A percentile compares a stretch with the other conserved stretches of the same genome.
These are phyloP conservation scores for Cadophora gregata DNA, from an alignment of 2,329 filamentous ascomycete species.

Conservation along the genomic window DNA sequence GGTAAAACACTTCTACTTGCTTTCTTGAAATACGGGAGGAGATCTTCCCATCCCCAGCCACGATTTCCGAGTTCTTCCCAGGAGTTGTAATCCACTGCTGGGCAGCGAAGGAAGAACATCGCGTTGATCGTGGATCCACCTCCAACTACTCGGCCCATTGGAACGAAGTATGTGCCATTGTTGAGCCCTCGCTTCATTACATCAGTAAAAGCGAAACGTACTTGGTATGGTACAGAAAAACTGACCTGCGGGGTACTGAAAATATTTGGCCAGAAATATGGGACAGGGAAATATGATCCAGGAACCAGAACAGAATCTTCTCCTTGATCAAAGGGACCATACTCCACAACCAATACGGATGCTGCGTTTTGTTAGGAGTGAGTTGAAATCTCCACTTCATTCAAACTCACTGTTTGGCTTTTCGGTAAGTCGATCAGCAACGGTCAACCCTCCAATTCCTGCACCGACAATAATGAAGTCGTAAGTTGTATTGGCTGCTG, in stretches of 20 bases:
- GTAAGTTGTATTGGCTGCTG: constrained; percentile 3
- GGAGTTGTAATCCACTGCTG: constrained; percentile 48
- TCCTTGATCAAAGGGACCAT: constrained; percentile 54
- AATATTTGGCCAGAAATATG: constrained; percentile 51
- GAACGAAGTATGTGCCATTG: constrained; percentile 45
- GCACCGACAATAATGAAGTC: constrained; percentile 46
- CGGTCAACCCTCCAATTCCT: constrained; percentile 27
- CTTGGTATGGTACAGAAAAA: background rate
- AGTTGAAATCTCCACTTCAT: constrained; percentile 26
- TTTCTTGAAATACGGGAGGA: constrained; percentile 58
- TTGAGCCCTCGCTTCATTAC: constrained; percentile 45
- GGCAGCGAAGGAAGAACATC: constrained; percentile 34
- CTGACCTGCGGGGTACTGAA: constrained; percentile 23
- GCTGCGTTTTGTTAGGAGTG: constrained; percentile 6
- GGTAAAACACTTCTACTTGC: constrained; percentile 7
- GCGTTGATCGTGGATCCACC: constrained; percentile 50
- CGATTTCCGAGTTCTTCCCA: constrained; percentile 55
- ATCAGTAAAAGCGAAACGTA: background rate
- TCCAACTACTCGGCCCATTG: constrained; percentile 50
- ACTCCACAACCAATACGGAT: constrained; percentile 54
- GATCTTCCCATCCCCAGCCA: constrained; percentile 56
- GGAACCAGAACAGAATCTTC: constrained; percentile 52
- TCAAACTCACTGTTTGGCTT: constrained; percentile 37
- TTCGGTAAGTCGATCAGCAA: constrained; percentile 33
- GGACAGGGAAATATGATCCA: constrained; percentile 51